Evolutionary conservation across 257 asterid genomes (phyloP), one percentile per base, ranked within the genome.

Genomic region (Ophiorrhiza pumila): DNA sequence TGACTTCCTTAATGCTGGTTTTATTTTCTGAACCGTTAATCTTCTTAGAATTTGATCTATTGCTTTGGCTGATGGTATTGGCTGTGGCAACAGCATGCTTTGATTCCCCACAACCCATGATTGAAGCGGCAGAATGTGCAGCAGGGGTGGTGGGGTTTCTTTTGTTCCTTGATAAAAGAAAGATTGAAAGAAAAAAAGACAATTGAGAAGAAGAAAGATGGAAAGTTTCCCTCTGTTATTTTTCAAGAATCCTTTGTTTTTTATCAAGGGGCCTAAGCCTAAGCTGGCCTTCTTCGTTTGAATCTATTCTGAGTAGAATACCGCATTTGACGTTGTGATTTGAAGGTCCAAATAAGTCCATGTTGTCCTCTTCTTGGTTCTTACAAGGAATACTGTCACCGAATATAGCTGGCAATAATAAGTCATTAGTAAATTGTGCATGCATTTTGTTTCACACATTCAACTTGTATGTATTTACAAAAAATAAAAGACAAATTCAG

Each of bases 71-170:
- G 77, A 84, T 84, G 78, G 89, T 79, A 68, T 82, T 79, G 25
- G 73, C 87, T 22, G 95, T 87, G 56, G 89, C 86, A 65, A 93
- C 83, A 12, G 96, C 96, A n/a, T 89, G 98, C 79, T 93, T 93
- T 32, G 97, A 92, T 87, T 90, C 85, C 42, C 96, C 97, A 76
- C 97, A 91, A 69, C 95, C 97, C 97, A 89, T 89, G 50, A 15
- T 45, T 47, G 50, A 11, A 63, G 64, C 25, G 62, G 66, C 42
- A 76, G 60, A 61, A 39, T 25, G 62, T 43, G 29, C 15, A 31
- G 12, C 22, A 7, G 50, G 73, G 58, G 20, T 37, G 72, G 66
- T 55, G 37, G 56, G 65, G 10, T n/a, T 60, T 60, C 49, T 68
- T 49, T 3, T 25, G 57, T 18, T 75, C 35, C 34, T 75, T 23